Evolutionary conservation across 1,284 basidiomycete genomes (phyloP).

Genomic region (Cerrena zonata): DNA sequence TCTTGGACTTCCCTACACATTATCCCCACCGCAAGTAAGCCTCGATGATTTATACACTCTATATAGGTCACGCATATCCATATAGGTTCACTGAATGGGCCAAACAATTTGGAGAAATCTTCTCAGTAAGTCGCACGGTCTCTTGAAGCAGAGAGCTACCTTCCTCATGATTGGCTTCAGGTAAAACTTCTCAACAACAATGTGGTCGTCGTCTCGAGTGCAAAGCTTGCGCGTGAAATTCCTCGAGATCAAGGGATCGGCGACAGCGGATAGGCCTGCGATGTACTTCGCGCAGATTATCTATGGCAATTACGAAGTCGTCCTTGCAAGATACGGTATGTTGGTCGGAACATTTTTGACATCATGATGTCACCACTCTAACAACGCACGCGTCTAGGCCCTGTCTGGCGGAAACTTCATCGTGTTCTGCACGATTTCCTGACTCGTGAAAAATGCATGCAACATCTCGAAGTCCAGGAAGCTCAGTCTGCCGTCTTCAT

Average conservation of each 20-base stretch:
- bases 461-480: conserved; percentile 20
- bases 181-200: conserved; percentile 23
- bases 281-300: conserved; percentile 20
- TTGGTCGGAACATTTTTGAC: not conserved
- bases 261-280: conserved; percentile 16
- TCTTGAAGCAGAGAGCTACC: too few relatives aligned
- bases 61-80: not conserved
- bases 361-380: too few relatives aligned
- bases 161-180: not conserved
- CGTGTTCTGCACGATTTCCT: conserved; percentile 2
- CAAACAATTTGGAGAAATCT: conserved; percentile 4
- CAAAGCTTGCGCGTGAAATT: conserved; percentile 26
- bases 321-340: not conserved
- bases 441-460: not conserved
- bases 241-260: conserved; percentile 23
- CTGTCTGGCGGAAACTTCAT: not conserved
- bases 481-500: conserved; percentile 20
- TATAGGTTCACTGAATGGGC: conserved; percentile 7
- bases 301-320: conserved; percentile 17
- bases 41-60: not conserved
- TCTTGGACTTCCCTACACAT: not conserved
- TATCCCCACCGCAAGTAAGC: not conserved
- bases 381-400: not conserved
- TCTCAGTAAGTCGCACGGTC: not conserved
- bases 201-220: conserved; percentile 24